Evolutionary conservation across 108 stramenopile species (phyloP).

Genomic region (Pelagomonas calceolata): DNA sequence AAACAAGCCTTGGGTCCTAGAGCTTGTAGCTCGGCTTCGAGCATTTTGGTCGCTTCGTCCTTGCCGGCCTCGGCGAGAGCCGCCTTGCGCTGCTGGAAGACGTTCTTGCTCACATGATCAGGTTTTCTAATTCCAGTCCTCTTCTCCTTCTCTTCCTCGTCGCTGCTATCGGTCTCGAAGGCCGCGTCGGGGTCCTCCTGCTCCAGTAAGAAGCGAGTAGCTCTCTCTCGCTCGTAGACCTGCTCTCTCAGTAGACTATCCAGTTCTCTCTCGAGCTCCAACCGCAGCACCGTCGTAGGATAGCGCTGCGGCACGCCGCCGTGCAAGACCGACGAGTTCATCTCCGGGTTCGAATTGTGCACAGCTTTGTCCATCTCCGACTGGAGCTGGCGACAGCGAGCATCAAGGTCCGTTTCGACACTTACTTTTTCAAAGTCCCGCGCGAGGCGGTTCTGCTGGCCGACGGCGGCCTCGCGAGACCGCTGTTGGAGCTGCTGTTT

Average conservation of each 20-base stretch:
- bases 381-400: constrained; percentile 28
- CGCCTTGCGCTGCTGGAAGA: constrained; percentile 1
- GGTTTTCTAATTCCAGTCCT: background rate
- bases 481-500: background rate
- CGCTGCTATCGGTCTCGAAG: constrained; percentile 1
- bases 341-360: constrained; percentile 17
- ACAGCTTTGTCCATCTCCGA: constrained; percentile 38
- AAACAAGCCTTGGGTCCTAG: constrained; percentile 3
- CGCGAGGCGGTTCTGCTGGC: background rate
- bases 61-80: background rate
- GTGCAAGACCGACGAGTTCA: constrained; percentile 38
- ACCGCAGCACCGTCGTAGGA: constrained; percentile 30
- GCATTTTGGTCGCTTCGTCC: constrained; percentile 8
- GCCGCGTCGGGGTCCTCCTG: constrained; percentile 15
- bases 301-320: constrained; percentile 31
- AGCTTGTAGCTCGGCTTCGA: background rate
- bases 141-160: constrained; percentile 5
- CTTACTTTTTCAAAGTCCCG: background rate
- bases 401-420: constrained; percentile 33
- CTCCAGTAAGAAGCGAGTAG: constrained; percentile 25
- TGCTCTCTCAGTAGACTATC: constrained; percentile 37
- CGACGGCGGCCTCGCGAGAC: constrained; percentile 2
- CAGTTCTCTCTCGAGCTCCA: constrained; percentile 44
- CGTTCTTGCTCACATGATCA: constrained; percentile 7
- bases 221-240: constrained; percentile 42